A percentile compares a stretch with the other conserved stretches of the same genome.
These are phyloP conservation scores for Fusarium stilboides DNA, from an alignment of 2,329 filamentous ascomycete genomes.

Conservation along the genomic window DNA sequence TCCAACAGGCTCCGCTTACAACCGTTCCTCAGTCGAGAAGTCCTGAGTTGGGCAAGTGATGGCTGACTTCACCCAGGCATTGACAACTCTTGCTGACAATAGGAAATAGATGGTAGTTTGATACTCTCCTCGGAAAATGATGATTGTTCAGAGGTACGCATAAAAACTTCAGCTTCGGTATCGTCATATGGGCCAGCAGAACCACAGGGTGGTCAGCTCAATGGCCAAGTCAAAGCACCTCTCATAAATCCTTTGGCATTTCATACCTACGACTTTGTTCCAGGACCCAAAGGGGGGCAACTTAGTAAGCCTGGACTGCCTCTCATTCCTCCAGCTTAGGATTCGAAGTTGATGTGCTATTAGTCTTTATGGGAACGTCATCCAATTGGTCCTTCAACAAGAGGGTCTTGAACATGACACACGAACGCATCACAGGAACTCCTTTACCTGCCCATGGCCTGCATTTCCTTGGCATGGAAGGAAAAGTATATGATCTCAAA, in stretches of 20 bases:
- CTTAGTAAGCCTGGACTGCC: conserved; percentile 9
- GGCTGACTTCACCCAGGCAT: neutral
- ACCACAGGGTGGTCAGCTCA: neutral
- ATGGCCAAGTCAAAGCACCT: conserved; percentile 30
- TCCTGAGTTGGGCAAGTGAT: conserved; percentile 6
- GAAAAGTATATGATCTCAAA: conserved; percentile 34
- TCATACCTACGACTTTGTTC: conserved; percentile 42
- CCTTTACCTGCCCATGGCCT: conserved; percentile 31
- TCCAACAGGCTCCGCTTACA: neutral
- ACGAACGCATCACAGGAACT: conserved; percentile 34
- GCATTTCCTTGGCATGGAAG: conserved; percentile 32
- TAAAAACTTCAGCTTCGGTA: conserved; percentile 13
- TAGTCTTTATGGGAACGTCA: conserved; percentile 42
- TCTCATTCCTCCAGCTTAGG: neutral
- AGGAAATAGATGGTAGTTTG: neutral
- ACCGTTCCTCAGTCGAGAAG: neutral
- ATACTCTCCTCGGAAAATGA: neutral
- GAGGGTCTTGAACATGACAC: conserved; percentile 41
- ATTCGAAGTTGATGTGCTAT: neutral
- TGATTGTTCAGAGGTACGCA: neutral
- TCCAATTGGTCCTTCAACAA: conserved; percentile 45
- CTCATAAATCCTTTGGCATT: conserved; percentile 40
- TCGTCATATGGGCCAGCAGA: conserved; percentile 7
- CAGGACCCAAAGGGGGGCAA: conserved; percentile 25
- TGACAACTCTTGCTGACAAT: neutral